Evolutionary conservation across 2,329 filamentous ascomycete genomes (phyloP), one percentile per base, ranked within the genome.

Genomic region (Juglanconis juglandina): DNA sequence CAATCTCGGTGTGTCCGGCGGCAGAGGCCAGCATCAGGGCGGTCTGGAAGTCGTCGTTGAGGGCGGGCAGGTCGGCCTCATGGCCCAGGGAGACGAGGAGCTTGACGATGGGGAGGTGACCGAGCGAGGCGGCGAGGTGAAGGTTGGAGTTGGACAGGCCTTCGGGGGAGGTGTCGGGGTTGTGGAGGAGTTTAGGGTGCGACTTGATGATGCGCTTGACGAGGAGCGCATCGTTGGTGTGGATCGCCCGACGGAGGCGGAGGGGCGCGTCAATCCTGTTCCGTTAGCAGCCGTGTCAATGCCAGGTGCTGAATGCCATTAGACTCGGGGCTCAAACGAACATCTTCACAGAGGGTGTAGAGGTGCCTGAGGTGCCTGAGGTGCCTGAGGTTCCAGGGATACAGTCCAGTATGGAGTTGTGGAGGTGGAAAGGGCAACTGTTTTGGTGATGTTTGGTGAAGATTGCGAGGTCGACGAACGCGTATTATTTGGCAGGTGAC

Each of bases 61-160:
- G 81, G 11, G 88, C 89, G 35, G 92, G 86, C 53, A 86, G 86
- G 5, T 62, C 60, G 53, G 56, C 72, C 72, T 96, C 91, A 72
- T 96, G 92, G 59, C 89, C 90, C 5, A 85, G 80, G n/a, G 83
- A 78, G 63, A 96, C 80, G 34, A 96, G 85, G 57, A 87, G 81
- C 66, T 84, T 81, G 71, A 85, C 88, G 67, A 95, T 88, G 51
- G 86, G 77, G 7, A 85, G 78, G 70, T 88, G 84, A 56, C 91
- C 92, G 59, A 92, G 80, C 7, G 84, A 85, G 10, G 90, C 89
- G 48, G 92, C 90, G 2, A 96, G 82, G 73, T 96, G 92, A 44
- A 96, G 82, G 65, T 87, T 92, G 2, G 91, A 94, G 76, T 96
- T 95, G 72, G 89, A 90, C 66, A 91, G 87, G 53, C 83, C 85